These are phyloP conservation scores for Exophiala viscosa DNA, from an alignment of 2,329 filamentous ascomycete genomes.

Conservation along the genomic window DNA sequence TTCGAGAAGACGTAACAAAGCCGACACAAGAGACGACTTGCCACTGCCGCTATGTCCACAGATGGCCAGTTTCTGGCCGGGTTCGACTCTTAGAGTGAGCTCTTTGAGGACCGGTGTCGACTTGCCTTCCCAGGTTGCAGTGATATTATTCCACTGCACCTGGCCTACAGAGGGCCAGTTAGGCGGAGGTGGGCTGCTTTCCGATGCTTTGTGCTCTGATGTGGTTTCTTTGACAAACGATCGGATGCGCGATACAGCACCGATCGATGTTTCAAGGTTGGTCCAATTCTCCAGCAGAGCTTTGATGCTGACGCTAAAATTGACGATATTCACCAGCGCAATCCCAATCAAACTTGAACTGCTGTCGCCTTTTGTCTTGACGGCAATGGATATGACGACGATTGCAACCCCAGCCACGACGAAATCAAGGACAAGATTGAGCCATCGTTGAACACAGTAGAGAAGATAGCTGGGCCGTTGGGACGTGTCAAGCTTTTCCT, in stretches of 20 bases:
- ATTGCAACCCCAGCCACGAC: conserved; percentile 25
- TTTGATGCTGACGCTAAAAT: conserved; percentile 51
- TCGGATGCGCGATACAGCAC: conserved; percentile 36
- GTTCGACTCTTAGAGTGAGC: conserved; percentile 29
- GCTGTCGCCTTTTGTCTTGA: background rate
- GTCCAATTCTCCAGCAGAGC: conserved; percentile 53
- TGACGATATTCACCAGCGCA: conserved; percentile 51
- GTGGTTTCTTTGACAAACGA: conserved; percentile 46
- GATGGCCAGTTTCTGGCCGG: conserved; percentile 34
- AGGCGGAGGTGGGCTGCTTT: conserved; percentile 28
- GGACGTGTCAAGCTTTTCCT: background rate
- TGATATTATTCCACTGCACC: conserved; percentile 24
- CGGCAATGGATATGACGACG: background rate
- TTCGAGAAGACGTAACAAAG: conserved; percentile 31
- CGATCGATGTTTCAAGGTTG: conserved; percentile 45
- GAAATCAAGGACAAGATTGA: conserved; percentile 49
- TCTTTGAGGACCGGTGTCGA: conserved; percentile 27
- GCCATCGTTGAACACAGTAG: conserved; percentile 56
- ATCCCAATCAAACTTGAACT: conserved; percentile 25
- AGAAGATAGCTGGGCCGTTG: conserved; percentile 57
- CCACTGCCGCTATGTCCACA: conserved; percentile 35
- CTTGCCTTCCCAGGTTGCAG: conserved; percentile 21
- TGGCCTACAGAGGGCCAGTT: conserved; percentile 29
- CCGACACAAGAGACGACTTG: conserved; percentile 30
- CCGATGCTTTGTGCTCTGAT: conserved; percentile 42